Conservation (phyloP, 2,329 filamentous ascomycete genomes). For the Exophiala bonariae region DNA sequence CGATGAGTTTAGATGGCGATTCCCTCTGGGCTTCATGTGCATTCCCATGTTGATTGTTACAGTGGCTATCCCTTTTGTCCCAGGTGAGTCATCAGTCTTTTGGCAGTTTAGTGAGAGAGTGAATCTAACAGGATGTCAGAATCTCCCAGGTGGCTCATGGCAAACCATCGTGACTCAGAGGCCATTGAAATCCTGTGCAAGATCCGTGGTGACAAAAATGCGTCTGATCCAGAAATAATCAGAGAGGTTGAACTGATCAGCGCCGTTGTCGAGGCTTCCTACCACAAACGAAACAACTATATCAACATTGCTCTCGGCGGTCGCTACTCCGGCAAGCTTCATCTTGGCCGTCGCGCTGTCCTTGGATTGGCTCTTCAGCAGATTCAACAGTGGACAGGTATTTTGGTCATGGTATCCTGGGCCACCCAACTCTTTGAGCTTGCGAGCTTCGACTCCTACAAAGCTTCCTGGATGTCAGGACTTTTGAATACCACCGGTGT, state of each 20-base stretch:
- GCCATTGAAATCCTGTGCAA: conserved; percentile 38
- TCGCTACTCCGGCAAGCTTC: conserved; percentile 36
- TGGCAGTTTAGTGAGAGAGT: not conserved
- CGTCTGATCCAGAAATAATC: conserved; percentile 34
- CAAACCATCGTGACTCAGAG: conserved; percentile 34
- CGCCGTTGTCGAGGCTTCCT: conserved; percentile 40
- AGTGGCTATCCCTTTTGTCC: conserved; percentile 36
- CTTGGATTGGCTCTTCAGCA: conserved; percentile 44
- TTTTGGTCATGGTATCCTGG: conserved; percentile 44
- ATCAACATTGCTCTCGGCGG: conserved; percentile 40
- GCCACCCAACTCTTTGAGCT: conserved; percentile 26
- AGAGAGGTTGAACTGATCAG: conserved; percentile 42
- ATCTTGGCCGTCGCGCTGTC: conserved; percentile 42
- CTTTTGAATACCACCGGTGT: conserved; percentile 29
- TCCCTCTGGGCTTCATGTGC: conserved; percentile 33
- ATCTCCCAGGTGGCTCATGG: conserved; percentile 45
- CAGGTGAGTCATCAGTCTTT: conserved; percentile 29
- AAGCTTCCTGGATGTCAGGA: conserved; percentile 27
- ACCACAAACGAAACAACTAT: conserved; percentile 41
- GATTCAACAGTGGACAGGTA: conserved; percentile 48
- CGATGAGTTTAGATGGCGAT: conserved; percentile 30
- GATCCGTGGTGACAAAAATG: conserved; percentile 33
- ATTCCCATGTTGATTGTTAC: conserved; percentile 29
- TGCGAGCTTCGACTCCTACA: conserved; percentile 28
- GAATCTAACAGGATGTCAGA: conserved; percentile 24